Evolutionary conservation across 2,329 filamentous ascomycete species (phyloP).

Genomic region (Cadophora gregata): DNA sequence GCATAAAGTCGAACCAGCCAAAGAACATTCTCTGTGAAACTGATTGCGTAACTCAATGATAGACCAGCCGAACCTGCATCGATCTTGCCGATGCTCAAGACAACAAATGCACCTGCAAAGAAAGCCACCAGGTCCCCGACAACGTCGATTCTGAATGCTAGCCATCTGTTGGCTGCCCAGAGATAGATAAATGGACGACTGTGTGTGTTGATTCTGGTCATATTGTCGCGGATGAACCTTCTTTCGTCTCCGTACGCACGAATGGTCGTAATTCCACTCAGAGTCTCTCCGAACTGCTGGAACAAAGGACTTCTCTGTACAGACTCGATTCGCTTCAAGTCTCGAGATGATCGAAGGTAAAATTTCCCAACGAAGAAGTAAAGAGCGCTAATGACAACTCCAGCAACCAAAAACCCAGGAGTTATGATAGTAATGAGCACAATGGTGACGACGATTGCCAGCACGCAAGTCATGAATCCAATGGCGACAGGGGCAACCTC

Average conservation of each 20-base stretch:
- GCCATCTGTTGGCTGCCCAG: constrained; percentile 97
- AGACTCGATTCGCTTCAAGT: constrained; percentile 93
- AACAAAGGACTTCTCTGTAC: constrained; percentile 94
- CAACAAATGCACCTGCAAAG: constrained; percentile 90
- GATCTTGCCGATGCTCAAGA: constrained; percentile 80
- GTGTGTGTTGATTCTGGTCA: constrained; percentile 86
- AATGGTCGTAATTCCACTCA: constrained; percentile 95
- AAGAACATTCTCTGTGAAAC: constrained; percentile 94
- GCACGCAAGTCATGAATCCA: constrained; percentile 67
- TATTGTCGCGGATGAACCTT: constrained; percentile 91
- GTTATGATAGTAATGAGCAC: constrained; percentile 87
- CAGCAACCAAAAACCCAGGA: constrained; percentile 87
- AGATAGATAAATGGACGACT: constrained; percentile 93
- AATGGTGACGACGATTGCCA: constrained; percentile 81
- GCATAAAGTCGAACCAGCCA: constrained; percentile 96
- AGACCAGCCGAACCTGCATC: constrained; percentile 92
- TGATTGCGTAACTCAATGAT: constrained; percentile 93
- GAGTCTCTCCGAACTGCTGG: constrained; percentile 96
- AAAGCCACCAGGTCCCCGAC: constrained; percentile 92
- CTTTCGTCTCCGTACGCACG: constrained; percentile 94
- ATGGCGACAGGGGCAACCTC: constrained; percentile 94
- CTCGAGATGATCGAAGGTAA: constrained; percentile 91
- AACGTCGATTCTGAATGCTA: constrained; percentile 89
- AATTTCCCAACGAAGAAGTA: constrained; percentile 86
- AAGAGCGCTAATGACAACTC: constrained; percentile 79